Base-by-base conservation (phyloP, 2,329 filamentous ascomycete genomes). In the Fusarium tanahbumbuense region DNA sequence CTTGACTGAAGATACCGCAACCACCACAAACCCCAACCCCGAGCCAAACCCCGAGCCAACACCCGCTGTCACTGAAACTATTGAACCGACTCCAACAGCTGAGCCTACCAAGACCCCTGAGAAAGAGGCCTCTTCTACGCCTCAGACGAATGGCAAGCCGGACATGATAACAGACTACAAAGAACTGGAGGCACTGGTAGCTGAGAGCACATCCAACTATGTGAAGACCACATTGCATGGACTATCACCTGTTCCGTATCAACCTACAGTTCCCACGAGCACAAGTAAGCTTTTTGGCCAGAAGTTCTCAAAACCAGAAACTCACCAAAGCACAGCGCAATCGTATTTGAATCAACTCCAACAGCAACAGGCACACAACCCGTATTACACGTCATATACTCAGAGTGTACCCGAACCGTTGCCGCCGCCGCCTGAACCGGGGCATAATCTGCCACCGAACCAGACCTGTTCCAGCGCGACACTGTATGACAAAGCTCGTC, bases 401-500 rank as follows among this genome's bases (percentile, higher is more conserved):
- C 78, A 77, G 50, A 71, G 80, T 73, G 60, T 79, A 70, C 68
- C 82, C n/a, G 80, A 82, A 52, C 76, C 75, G 56, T 76, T 71
- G 32, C 75, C 71, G 10, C 78, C 68, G 16, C 76, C 69, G 15
- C 75, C 74, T 8, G 75, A 70, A 5, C 76, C 75, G 15, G 77
- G 78, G 4, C 78, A 81, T 40, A 81, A 81, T 27, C 74, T 89
- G 0, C 87, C 87, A 6, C 87, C 87, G 0, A 86, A 88, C 50
- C 87, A 89, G 66, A 84, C 83, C 7, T 85, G 83, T 22, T 83
- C 87, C 0, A 89, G 86, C 22, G 81, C 86, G 0, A 81, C 85
- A 2, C 77, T 89, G 2, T 89, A 89, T 60, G 87, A 89, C 64
- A 84, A 85, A 56, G 87, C 87, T 15, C 83, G 87, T 3, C 87